phyloP scores from a whole-genome alignment of 1,284 basidiomycete species.

The Thecaphora thlaspeos region DNA sequence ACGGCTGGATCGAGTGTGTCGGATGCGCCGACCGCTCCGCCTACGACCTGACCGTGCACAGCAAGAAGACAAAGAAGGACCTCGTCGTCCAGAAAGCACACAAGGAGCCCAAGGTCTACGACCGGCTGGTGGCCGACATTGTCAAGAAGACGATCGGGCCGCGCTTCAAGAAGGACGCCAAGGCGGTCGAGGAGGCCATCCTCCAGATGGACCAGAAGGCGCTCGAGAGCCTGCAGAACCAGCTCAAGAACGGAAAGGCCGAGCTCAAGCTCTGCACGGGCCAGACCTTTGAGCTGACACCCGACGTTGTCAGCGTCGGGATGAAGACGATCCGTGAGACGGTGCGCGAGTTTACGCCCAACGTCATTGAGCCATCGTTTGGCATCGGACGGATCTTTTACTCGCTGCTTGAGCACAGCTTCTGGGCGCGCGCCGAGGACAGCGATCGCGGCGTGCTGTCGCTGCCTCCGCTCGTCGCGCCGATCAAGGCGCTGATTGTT shows the following conservation, averaged over 20 bases:
- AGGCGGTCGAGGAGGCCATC: constrained; percentile 70
- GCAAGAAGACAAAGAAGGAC: constrained; percentile 62
- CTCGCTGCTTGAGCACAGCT: constrained; percentile 89
- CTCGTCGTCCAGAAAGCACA: constrained; percentile 81
- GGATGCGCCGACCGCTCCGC: constrained; percentile 98
- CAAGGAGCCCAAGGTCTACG: constrained; percentile 73
- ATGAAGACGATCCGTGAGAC: constrained; percentile 86
- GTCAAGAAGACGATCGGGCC: constrained; percentile 89
- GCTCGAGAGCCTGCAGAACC: constrained; percentile 70
- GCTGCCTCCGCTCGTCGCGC: constrained; percentile 84
- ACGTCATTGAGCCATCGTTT: constrained; percentile 98
- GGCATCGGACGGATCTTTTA: constrained; percentile 96
- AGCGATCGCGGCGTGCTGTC: constrained; percentile 68
- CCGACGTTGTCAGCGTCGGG: constrained; percentile 76
- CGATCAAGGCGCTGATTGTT: constrained; percentile 93
- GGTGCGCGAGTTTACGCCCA: constrained; percentile 91
- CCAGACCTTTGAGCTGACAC: constrained; percentile 69
- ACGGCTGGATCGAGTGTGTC: constrained; percentile 98
- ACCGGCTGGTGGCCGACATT: constrained; percentile 74
- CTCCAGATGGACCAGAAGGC: constrained; percentile 70
- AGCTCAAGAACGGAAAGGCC: constrained; percentile 68
- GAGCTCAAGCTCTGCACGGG: constrained; percentile 60
- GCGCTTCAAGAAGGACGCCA: constrained; percentile 82
- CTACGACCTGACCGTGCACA: constrained; percentile 76
- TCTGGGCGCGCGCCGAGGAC: constrained; percentile 87